Percentiles rank a stretch among this genome's conserved stretches.
These are phyloP conservation scores for Corniculantispora saksenae DNA, from an alignment of 2,329 filamentous ascomycete genomes.

Conservation along the genomic window DNA sequence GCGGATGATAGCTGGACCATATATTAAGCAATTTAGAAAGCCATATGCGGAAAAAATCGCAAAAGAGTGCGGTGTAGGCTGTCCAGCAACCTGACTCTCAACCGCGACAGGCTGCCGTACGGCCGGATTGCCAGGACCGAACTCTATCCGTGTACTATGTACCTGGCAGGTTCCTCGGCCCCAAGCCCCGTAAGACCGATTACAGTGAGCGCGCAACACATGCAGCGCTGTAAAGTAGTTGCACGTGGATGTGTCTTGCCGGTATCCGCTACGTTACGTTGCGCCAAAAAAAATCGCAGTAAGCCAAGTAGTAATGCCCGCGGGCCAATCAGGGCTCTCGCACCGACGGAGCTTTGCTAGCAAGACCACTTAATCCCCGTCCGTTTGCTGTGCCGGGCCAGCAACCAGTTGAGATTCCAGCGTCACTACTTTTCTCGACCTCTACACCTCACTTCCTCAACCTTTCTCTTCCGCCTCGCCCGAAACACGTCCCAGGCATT, in stretches of 20 bases:
- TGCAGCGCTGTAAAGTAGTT: not conserved
- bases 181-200: not conserved
- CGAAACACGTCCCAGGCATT: constrained; percentile 21
- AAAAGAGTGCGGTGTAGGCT: not conserved
- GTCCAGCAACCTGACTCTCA: not conserved
- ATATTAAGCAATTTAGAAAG: too few species aligned
- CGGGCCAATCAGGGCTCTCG: constrained; percentile 15
- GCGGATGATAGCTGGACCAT: not conserved
- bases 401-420: constrained; percentile 12
- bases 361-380: constrained; percentile 15
- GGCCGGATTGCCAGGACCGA: constrained; percentile 14
- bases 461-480: not conserved
- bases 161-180: constrained; percentile 13
- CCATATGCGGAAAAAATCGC: not conserved
- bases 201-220: not conserved
- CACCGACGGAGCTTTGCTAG: constrained; percentile 9
- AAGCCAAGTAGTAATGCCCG: not conserved
- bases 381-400: constrained; percentile 8
- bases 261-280: constrained; percentile 18
- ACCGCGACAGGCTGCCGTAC: not conserved
- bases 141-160: constrained; percentile 4
- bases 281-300: constrained; percentile 13
- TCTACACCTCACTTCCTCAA: constrained; percentile 14
- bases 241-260: constrained; percentile 8
- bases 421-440: constrained; percentile 18